Conservation (phyloP, 2,329 filamentous ascomycete species). For the Scytalidium sp. region DNA sequence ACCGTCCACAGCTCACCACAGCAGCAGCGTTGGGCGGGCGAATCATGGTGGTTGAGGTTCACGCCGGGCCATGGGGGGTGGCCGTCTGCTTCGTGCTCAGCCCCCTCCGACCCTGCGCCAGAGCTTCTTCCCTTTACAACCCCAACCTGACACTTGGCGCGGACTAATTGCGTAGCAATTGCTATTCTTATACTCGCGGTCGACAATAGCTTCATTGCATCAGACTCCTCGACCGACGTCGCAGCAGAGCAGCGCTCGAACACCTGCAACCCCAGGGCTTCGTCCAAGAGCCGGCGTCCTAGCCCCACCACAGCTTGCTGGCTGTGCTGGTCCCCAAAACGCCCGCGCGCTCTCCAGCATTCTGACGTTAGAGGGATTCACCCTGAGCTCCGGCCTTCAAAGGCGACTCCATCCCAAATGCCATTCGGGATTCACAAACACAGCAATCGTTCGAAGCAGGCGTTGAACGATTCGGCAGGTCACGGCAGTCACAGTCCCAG, state of each 20-base stretch:
- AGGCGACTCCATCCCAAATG: constrained; percentile 21
- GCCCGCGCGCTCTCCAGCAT: background rate
- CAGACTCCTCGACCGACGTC: background rate
- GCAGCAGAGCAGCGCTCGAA: too few species aligned
- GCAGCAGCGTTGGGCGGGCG: too few species aligned
- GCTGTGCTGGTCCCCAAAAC: background rate
- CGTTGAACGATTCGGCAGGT: constrained; percentile 21
- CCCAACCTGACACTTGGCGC: background rate
- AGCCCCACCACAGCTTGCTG: background rate
- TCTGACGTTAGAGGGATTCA: constrained; percentile 4
- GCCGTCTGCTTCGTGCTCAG: background rate
- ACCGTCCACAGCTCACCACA: background rate
- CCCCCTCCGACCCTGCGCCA: background rate
- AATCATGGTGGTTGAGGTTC: background rate
- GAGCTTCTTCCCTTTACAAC: background rate
- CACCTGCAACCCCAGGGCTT: too few species aligned
- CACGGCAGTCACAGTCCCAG: constrained; percentile 17
- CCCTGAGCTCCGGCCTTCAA: constrained; percentile 23
- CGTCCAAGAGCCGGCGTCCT: background rate
- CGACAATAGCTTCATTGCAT: background rate
- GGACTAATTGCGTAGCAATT: background rate
- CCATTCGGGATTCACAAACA: constrained; percentile 27
- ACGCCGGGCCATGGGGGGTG: background rate
- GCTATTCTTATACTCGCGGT: background rate
- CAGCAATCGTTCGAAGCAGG: constrained; percentile 30